phyloP scores from a whole-genome alignment of 2,329 filamentous ascomycete species.

The Hymenoscyphus infarciens region DNA sequence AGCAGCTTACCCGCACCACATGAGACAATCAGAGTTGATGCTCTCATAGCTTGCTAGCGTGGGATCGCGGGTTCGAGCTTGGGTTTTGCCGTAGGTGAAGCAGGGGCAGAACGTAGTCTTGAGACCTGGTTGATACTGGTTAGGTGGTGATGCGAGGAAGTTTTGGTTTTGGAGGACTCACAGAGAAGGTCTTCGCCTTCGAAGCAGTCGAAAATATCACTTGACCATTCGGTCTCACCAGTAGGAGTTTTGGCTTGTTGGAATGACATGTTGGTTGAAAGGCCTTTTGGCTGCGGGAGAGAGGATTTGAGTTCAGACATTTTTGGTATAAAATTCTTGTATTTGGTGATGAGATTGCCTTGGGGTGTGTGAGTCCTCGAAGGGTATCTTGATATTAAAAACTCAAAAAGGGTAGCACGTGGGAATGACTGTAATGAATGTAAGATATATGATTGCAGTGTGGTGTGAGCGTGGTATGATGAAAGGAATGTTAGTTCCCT shows the following conservation, averaged over 20 bases:
- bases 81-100: slow-evolving; percentile 31
- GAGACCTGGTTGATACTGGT: slow-evolving; percentile 20
- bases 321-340: not conserved
- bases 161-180: slow-evolving; percentile 11
- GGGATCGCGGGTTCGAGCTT: slow-evolving; percentile 27
- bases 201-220: slow-evolving; percentile 27
- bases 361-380: not conserved
- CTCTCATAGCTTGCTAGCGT: slow-evolving; percentile 24
- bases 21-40: slow-evolving; percentile 27
- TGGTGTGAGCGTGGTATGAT: not conserved
- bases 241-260: slow-evolving; percentile 13
- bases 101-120: slow-evolving; percentile 30
- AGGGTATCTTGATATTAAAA: not conserved
- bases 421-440: slow-evolving; percentile 5
- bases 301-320: slow-evolving; percentile 17
- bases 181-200: slow-evolving; percentile 23
- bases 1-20: slow-evolving; percentile 22
- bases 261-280: slow-evolving; percentile 2
- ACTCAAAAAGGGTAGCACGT: not conserved
- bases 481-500: not conserved
- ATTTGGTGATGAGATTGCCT: not conserved
- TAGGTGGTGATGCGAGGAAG: not conserved
- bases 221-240: slow-evolving; percentile 23
- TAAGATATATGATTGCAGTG: not conserved
- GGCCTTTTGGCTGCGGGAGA: slow-evolving; percentile 10